Evolutionary conservation across 2,329 filamentous ascomycete species (phyloP).

Genomic region (Sporothrix schenckii): DNA sequence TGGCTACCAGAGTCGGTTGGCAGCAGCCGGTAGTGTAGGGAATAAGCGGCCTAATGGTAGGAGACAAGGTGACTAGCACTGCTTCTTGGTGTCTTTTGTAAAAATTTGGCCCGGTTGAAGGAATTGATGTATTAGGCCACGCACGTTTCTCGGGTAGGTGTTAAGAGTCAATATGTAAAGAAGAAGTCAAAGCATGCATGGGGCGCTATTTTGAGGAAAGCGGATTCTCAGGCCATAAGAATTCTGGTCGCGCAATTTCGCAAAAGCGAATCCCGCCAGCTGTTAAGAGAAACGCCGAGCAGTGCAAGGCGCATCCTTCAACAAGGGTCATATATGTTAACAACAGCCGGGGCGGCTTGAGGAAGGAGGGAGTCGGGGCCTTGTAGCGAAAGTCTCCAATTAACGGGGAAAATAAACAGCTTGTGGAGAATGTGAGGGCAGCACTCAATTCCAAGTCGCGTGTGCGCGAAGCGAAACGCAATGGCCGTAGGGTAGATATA

Average conservation of each 20-base stretch:
- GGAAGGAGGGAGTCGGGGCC: background rate
- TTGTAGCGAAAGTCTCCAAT: background rate
- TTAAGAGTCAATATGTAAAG: background rate
- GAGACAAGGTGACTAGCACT: background rate
- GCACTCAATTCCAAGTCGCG: background rate
- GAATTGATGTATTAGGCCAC: background rate
- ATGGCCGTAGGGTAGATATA: background rate
- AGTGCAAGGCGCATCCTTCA: constrained; percentile 4
- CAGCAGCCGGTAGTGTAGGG: constrained; percentile 3
- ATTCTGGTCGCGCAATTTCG: constrained; percentile 7
- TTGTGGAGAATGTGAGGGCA: background rate
- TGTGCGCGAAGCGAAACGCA: background rate
- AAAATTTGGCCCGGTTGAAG: too few relatives aligned
- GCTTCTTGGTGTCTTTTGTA: background rate
- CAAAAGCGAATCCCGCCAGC: background rate
- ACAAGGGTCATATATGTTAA: background rate
- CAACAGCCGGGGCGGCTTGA: constrained; percentile 24
- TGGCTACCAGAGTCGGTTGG: constrained; percentile 4
- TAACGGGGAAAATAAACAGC: constrained; percentile 18
- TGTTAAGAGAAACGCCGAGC: background rate
- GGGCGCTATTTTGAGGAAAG: background rate
- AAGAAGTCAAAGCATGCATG: constrained; percentile 11
- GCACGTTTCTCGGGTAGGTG: constrained; percentile 9
- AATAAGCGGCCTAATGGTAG: background rate
- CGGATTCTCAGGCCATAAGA: background rate